Evolutionary conservation across 306 rosid species (phyloP).

Genomic region (Ammopiptanthus mongolicus): DNA sequence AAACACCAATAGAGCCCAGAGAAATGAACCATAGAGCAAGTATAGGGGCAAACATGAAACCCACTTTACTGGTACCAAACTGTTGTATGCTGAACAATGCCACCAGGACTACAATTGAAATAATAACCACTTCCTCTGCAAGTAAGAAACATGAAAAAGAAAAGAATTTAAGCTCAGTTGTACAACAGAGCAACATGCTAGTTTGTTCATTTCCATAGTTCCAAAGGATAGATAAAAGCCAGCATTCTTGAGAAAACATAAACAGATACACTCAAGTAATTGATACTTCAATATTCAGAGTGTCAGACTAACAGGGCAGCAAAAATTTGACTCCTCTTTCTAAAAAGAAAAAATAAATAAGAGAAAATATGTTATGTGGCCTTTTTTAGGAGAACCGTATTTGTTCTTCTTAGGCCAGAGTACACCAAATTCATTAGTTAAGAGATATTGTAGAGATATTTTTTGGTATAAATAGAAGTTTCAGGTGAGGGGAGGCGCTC

Average conservation of each 20-base stretch:
- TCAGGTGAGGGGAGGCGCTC: neutral
- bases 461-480: neutral
- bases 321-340: neutral
- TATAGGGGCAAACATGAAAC: constrained; percentile 68
- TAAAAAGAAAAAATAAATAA: too few species aligned
- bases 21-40: constrained; percentile 77
- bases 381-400: neutral
- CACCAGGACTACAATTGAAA: constrained; percentile 49
- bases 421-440: neutral
- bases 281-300: neutral
- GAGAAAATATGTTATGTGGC: neutral
- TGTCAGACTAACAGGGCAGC: neutral
- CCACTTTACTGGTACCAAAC: constrained; percentile 71
- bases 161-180: neutral
- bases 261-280: neutral
- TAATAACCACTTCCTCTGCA: constrained; percentile 53
- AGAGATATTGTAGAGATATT: neutral
- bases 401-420: neutral
- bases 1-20: constrained; percentile 61
- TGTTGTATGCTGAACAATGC: constrained; percentile 66
- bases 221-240: neutral
- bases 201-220: neutral
- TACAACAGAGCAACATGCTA: neutral
- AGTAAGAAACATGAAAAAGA: constrained; percentile 18
- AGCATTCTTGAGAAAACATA: neutral